Conservation (phyloP, 805 yeast genomes). For the Saturnispora bothae region DNA sequence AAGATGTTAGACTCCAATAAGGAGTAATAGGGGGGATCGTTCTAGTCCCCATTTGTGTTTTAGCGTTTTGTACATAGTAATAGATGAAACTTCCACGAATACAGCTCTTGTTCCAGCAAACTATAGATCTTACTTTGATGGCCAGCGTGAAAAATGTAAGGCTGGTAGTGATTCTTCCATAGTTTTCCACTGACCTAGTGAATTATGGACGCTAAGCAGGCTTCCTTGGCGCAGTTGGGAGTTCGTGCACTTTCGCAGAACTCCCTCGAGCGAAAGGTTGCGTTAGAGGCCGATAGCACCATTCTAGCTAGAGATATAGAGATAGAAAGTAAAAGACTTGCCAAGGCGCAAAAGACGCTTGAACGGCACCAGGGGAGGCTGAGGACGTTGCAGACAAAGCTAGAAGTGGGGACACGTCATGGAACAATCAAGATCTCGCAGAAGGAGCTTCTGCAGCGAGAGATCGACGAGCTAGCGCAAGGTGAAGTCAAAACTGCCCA, state of each 20-base stretch:
- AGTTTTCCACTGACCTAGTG: no score
- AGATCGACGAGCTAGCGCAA: conserved; percentile 39
- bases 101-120: no score
- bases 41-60: no score
- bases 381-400: conserved; percentile 35
- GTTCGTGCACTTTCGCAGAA: conserved; percentile 68
- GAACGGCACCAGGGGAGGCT: conserved; percentile 35
- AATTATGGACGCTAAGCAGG: not conserved
- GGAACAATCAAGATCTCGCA: conserved; percentile 52
- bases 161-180: no score
- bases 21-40: no score
- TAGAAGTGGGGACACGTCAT: conserved; percentile 30
- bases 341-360: conserved; percentile 46
- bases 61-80: no score
- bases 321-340: conserved; percentile 65
- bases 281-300: conserved; percentile 54
- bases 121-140: no score
- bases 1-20: conserved; percentile 43
- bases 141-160: no score
- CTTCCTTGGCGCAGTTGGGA: conserved; percentile 30
- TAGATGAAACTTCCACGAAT: no score
- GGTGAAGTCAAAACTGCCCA: conserved; percentile 44
- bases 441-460: conserved; percentile 41
- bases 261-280: conserved; percentile 64
- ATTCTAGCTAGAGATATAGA: conserved; percentile 56